Base-by-base conservation (phyloP, 192 early-diverging fungal genomes). In the Piromyces finnis region DNA sequence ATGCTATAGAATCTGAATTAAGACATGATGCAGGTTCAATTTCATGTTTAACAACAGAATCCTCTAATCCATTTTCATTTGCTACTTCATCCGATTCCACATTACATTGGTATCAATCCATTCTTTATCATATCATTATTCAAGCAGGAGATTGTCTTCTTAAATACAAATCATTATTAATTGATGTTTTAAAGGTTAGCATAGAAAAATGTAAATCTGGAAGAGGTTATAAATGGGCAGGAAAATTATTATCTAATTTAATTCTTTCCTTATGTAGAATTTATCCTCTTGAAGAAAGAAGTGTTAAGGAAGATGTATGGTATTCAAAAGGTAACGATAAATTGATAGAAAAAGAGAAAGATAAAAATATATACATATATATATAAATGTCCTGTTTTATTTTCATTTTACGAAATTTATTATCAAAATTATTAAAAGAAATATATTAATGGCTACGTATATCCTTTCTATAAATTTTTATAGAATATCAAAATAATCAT, bases 81-180 rank as follows among this genome's bases (percentile, higher is more conserved):
- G 86, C 88, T 28, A 77, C 84, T 79, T 84, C 87, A 82, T 89
- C 89, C 7, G 92, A 93, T 82, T 84, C 93, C 0, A 88, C 86
- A 14, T 82, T 95, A 29, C 94, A 95, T 82, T 95, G 94, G 90
- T 89, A 91, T 81, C 94, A 95, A 78, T 85, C 82, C 27, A 89
- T 94, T 36, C 78, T 95, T 15, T 88, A 87, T 78, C 88, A 87
- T 28, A 83, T 93, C 6, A 77, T 92, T 11, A 79, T 82, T 28
- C 81, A 84, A 22, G 79, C 86, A 30, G 92, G 91, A 30, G 35
- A 51, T 1, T 86, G 88, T 16, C 51, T 90, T 4, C 84, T 93
- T 15, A 77, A 83, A 32, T 85, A 92, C 78, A 85, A 86, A 79
- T 41, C 79, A 22, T 87, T 91, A 29, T 78, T 94, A 16, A 36